A percentile compares a stretch with the other conserved stretches of the same genome.
These are phyloP conservation scores for Melastoma candidum DNA, from an alignment of 441 rosid species.

Conservation along the genomic window DNA sequence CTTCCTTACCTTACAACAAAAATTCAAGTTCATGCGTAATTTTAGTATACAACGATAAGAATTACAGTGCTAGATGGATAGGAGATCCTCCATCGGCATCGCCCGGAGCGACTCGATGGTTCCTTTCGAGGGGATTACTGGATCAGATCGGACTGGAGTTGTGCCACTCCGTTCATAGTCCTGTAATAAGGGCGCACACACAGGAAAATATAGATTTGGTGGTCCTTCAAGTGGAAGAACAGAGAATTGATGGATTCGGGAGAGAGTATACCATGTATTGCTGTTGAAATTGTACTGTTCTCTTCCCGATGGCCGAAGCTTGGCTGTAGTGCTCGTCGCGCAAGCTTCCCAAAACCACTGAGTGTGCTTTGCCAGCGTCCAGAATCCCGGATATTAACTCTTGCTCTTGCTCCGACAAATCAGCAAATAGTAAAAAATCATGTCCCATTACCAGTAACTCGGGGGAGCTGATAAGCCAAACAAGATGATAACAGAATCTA, in stretches of 20 bases:
- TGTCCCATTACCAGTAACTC: background rate
- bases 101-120: slow-evolving; percentile 74
- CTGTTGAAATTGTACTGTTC: slow-evolving; percentile 56
- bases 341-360: slow-evolving; percentile 36
- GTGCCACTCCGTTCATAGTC: slow-evolving; percentile 77
- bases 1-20: no score
- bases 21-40: no score
- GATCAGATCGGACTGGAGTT: slow-evolving; percentile 62
- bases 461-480: no score
- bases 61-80: no score
- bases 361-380: slow-evolving; percentile 44
- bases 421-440: slow-evolving; percentile 26
- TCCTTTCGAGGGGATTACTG: slow-evolving; percentile 66
- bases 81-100: slow-evolving; percentile 71
- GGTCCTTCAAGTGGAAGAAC: background rate
- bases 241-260: background rate
- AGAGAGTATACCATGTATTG: slow-evolving; percentile 47
- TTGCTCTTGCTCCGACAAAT: slow-evolving; percentile 52
- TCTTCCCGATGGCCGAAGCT: slow-evolving; percentile 44
- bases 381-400: slow-evolving; percentile 45
- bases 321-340: slow-evolving; percentile 54
- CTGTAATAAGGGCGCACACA: slow-evolving; percentile 23
- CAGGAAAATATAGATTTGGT: background rate
- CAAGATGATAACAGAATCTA: no score
- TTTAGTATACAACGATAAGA: no score